phyloP scores from a whole-genome alignment of 371 early-diverging fungal genomes.

The Mucor piriformis region DNA sequence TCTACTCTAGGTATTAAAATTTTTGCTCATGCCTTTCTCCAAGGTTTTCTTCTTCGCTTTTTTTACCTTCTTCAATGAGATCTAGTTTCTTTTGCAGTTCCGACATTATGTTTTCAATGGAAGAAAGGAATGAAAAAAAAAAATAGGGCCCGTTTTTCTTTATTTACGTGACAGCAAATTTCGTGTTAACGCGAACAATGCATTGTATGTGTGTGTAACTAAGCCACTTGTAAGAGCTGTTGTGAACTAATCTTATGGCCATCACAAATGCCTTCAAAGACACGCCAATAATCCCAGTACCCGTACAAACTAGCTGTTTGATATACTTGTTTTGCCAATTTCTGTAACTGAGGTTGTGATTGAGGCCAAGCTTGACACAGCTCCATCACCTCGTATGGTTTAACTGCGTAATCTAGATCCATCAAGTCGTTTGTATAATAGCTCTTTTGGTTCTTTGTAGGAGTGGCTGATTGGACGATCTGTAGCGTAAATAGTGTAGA shows the following conservation, averaged over 20 bases:
- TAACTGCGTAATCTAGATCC: not conserved
- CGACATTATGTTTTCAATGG: not conserved
- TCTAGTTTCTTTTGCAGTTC: not conserved
- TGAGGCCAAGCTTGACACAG: constrained; percentile 32
- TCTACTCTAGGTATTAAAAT: not conserved
- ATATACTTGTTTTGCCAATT: constrained; percentile 31
- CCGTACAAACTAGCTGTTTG: constrained; percentile 38
- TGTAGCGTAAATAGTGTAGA: constrained; percentile 16
- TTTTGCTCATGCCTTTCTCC: too few relatives aligned
- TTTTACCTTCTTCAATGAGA: not conserved
- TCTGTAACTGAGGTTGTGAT: constrained; percentile 19
- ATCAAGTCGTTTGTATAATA: constrained; percentile 8
- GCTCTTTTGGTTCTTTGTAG: not conserved
- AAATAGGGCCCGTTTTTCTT: not conserved
- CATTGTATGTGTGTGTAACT: not conserved
- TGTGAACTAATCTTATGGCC: constrained; percentile 36
- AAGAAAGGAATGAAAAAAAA: not conserved
- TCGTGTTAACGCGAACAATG: not conserved
- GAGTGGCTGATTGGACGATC: constrained; percentile 7
- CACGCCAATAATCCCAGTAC: constrained; percentile 48
- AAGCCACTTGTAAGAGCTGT: constrained; percentile 17
- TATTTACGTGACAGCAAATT: constrained; percentile 1
- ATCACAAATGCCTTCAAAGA: constrained; percentile 44
- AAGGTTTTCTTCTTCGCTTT: not conserved
- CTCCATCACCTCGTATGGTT: constrained; percentile 34